A percentile compares a stretch with the other conserved stretches of the same genome.
These are phyloP conservation scores for Fusarium xyrophilum DNA, from an alignment of 2,329 filamentous ascomycete genomes.

Conservation along the genomic window DNA sequence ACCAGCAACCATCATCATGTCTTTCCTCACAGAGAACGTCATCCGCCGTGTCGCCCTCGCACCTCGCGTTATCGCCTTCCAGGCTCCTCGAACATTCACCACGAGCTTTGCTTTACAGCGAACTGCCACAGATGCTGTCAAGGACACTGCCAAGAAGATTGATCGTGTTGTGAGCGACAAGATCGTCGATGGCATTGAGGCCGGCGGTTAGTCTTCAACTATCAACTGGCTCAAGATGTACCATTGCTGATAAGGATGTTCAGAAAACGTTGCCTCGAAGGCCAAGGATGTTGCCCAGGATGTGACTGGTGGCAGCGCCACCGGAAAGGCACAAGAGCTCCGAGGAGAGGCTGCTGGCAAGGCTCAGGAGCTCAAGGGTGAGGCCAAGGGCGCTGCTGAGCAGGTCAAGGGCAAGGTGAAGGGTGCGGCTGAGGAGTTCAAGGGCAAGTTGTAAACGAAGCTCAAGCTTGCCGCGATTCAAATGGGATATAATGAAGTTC, in stretches of 20 bases:
- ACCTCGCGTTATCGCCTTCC: conserved; percentile 48
- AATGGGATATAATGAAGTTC: conserved; percentile 16
- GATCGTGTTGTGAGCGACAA: conserved; percentile 67
- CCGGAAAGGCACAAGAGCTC: conserved; percentile 47
- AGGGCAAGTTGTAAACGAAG: conserved; percentile 31
- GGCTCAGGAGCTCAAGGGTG: conserved; percentile 50
- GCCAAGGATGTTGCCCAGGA: conserved; percentile 55
- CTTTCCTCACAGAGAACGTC: conserved; percentile 58
- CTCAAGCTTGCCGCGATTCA: not conserved
- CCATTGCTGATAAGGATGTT: conserved; percentile 8
- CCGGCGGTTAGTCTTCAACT: conserved; percentile 54
- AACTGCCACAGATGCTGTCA: conserved; percentile 60
- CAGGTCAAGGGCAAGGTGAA: conserved; percentile 47
- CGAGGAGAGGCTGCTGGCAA: conserved; percentile 49
- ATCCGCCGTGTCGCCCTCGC: conserved; percentile 53
- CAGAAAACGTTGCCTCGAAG: conserved; percentile 54
- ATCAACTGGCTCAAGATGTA: not conserved
- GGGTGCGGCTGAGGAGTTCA: conserved; percentile 24
- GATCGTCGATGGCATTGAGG: conserved; percentile 67
- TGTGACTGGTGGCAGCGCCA: conserved; percentile 41
- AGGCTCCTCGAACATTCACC: conserved; percentile 58
- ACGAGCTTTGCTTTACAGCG: conserved; percentile 55
- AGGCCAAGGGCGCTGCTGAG: conserved; percentile 53
- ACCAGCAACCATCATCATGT: conserved; percentile 50
- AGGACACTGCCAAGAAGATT: conserved; percentile 65